phyloP scores from a whole-genome alignment of 2,329 filamentous ascomycete genomes.

The Boeremia exigua region DNA sequence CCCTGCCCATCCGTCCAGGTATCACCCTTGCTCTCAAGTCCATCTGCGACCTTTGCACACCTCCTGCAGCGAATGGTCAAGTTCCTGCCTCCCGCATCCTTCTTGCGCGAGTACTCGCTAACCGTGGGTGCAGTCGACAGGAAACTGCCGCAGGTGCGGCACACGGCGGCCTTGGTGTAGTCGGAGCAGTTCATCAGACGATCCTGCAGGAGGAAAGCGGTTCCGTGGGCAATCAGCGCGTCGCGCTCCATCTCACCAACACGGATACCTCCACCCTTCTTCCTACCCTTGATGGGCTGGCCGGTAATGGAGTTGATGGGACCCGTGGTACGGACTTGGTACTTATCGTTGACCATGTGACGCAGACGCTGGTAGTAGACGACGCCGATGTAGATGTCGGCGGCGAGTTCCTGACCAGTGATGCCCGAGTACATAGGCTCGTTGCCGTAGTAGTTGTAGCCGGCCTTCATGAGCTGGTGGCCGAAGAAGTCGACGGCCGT shows the following conservation, averaged over 20 bases:
- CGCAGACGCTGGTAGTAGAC: slow-evolving; percentile 98
- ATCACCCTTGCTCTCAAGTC: slow-evolving; percentile 65
- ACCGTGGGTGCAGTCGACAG: slow-evolving; percentile 83
- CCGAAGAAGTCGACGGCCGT: slow-evolving; percentile 95
- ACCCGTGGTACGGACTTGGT: slow-evolving; percentile 94
- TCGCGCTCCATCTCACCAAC: slow-evolving; percentile 99
- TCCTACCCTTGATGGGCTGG: slow-evolving; percentile 95
- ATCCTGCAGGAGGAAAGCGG: slow-evolving; percentile 92
- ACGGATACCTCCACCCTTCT: slow-evolving; percentile 96
- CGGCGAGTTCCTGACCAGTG: slow-evolving; percentile 89
- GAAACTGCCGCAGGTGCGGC: slow-evolving; percentile 88
- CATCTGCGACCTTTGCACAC: slow-evolving; percentile 67
- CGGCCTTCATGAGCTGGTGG: slow-evolving; percentile 90
- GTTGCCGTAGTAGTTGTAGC: slow-evolving; percentile 98
- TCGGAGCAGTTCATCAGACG: slow-evolving; percentile 97
- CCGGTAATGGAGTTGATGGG: slow-evolving; percentile 89
- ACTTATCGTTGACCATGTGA: slow-evolving; percentile 99
- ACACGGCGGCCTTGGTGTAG: slow-evolving; percentile 88
- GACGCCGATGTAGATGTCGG: slow-evolving; percentile 94
- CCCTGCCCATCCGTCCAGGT: slow-evolving; percentile 92
- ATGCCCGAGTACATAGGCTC: slow-evolving; percentile 99
- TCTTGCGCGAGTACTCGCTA: slow-evolving; percentile 62
- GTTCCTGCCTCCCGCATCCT: slow-evolving; percentile 64
- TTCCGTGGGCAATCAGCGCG: slow-evolving; percentile 91
- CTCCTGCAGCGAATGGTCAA: slow-evolving; percentile 80